These are phyloP conservation scores for Huntiella decipiens DNA, from an alignment of 2,329 filamentous ascomycete species.

Conservation along the genomic window DNA sequence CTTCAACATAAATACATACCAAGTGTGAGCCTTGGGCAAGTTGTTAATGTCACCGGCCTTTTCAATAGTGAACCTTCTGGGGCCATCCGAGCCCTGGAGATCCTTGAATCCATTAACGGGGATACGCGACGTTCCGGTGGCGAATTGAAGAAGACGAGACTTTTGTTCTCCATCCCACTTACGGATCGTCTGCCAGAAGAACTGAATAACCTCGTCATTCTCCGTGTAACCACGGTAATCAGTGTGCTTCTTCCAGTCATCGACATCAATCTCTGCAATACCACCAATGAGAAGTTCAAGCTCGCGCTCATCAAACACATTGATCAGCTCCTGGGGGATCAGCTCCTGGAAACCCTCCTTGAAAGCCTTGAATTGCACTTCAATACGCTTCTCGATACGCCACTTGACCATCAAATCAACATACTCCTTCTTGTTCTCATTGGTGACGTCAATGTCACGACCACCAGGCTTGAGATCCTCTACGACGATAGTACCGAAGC, in stretches of 20 bases:
- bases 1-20: slow-evolving; percentile 39
- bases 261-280: slow-evolving; percentile 98
- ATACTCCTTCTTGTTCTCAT: slow-evolving; percentile 98
- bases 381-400: slow-evolving; percentile 96
- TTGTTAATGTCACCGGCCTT: slow-evolving; percentile 85
- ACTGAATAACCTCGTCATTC: slow-evolving; percentile 88
- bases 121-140: slow-evolving; percentile 91
- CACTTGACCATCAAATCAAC: slow-evolving; percentile 97
- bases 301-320: slow-evolving; percentile 96
- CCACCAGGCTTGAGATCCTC: slow-evolving; percentile 87
- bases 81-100: slow-evolving; percentile 88
- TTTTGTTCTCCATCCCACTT: slow-evolving; percentile 98
- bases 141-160: slow-evolving; percentile 86
- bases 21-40: slow-evolving; percentile 92
- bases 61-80: slow-evolving; percentile 90
- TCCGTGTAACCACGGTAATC: slow-evolving; percentile 98
- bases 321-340: slow-evolving; percentile 88
- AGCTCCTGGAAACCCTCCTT: slow-evolving; percentile 95
- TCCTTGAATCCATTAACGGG: slow-evolving; percentile 99
- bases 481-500: slow-evolving; percentile 83
- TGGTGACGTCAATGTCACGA: slow-evolving; percentile 84
- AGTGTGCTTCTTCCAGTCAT: slow-evolving; percentile 99
- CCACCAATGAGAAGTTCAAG: slow-evolving; percentile 90
- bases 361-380: slow-evolving; percentile 96
- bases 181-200: slow-evolving; percentile 96